Conservation (phyloP, 1,284 basidiomycete species). For the Leccinum huronense region DNA sequence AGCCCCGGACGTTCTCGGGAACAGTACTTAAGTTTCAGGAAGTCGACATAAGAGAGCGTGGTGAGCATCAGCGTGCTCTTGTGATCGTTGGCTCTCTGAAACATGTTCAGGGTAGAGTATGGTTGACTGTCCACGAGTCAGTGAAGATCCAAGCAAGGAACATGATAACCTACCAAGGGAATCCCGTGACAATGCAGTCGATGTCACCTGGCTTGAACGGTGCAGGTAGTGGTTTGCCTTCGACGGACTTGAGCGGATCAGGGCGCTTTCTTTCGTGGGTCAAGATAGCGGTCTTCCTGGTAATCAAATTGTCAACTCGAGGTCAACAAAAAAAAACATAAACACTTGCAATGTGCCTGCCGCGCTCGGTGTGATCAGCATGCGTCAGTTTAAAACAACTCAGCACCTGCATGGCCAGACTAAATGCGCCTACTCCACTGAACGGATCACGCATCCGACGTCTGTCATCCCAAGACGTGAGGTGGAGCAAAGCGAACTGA, state of each 20-base stretch:
- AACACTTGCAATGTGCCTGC: slow-evolving; percentile 57
- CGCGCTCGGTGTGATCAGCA: slow-evolving; percentile 66
- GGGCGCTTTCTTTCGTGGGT: slow-evolving; percentile 39
- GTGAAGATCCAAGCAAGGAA: neutral
- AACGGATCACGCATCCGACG: slow-evolving; percentile 52
- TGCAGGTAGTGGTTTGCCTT: slow-evolving; percentile 36
- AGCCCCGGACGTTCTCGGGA: slow-evolving; percentile 74
- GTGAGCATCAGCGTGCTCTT: slow-evolving; percentile 59
- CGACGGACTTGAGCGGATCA: slow-evolving; percentile 42
- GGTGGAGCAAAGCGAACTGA: slow-evolving; percentile 43
- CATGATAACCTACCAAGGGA: slow-evolving; percentile 59
- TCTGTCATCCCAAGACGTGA: slow-evolving; percentile 41
- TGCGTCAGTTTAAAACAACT: slow-evolving; percentile 57
- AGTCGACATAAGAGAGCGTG: slow-evolving; percentile 49
- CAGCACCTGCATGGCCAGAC: slow-evolving; percentile 51
- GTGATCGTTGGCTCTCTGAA: slow-evolving; percentile 47
- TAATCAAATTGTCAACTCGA: slow-evolving; percentile 3
- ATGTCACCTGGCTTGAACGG: slow-evolving; percentile 53
- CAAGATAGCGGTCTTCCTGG: slow-evolving; percentile 51
- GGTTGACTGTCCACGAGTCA: slow-evolving; percentile 43
- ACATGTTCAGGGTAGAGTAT: slow-evolving; percentile 58
- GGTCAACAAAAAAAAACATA: slow-evolving; percentile 2
- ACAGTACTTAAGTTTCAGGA: slow-evolving; percentile 56
- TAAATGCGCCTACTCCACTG: slow-evolving; percentile 64
- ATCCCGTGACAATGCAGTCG: slow-evolving; percentile 63